phyloP scores from a whole-genome alignment of 2,329 filamentous ascomycete genomes.

The Fusarium sp. region DNA sequence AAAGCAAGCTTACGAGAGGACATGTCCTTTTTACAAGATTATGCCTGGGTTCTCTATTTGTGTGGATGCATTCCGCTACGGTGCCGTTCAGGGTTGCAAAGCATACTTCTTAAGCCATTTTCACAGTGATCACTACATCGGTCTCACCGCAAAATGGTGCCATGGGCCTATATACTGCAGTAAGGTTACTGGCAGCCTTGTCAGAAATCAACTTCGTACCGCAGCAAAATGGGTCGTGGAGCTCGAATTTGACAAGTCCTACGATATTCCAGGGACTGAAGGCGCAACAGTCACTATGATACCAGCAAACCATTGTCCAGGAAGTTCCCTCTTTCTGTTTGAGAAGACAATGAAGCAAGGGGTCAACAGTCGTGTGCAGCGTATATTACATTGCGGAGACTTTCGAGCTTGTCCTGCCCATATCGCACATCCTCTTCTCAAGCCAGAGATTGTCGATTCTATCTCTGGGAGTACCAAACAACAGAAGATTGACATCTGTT shows the following conservation, averaged over 20 bases:
- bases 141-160: conserved; percentile 86
- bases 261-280: conserved; percentile 83
- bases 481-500: conserved; percentile 94
- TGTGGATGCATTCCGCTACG: conserved; percentile 96
- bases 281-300: conserved; percentile 95
- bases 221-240: conserved; percentile 87
- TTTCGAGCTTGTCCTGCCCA: conserved; percentile 92
- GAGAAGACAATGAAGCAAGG: conserved; percentile 79
- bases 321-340: conserved; percentile 93
- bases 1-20: conserved; percentile 87
- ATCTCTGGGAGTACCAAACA: conserved; percentile 78
- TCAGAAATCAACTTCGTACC: conserved; percentile 86
- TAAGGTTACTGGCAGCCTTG: conserved; percentile 88
- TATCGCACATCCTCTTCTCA: conserved; percentile 82
- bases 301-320: conserved; percentile 94
- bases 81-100: conserved; percentile 89
- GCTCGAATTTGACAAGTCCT: conserved; percentile 84
- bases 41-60: conserved; percentile 92
- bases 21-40: conserved; percentile 98
- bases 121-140: conserved; percentile 97
- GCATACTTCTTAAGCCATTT: conserved; percentile 99
- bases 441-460: conserved; percentile 78
- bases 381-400: conserved; percentile 94
- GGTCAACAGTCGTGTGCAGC: conserved; percentile 71
- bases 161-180: conserved; percentile 98